Percentiles rank a stretch among this genome's conserved stretches.
These are phyloP conservation scores for Ophiostoma sp. DNA, from an alignment of 2,329 filamentous ascomycete genomes.

Conservation along the genomic window DNA sequence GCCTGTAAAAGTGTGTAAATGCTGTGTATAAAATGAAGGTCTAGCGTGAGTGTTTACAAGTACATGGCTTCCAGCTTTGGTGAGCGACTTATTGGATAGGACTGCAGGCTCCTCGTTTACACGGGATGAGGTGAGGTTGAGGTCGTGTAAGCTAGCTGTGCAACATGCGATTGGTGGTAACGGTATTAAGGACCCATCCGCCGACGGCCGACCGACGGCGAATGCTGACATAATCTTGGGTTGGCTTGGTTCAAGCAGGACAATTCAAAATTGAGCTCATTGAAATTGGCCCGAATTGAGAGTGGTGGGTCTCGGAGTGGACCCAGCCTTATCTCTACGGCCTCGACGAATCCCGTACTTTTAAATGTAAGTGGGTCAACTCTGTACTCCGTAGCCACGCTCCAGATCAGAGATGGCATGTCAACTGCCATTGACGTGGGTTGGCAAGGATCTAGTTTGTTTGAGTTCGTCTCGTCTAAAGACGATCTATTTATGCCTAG, in stretches of 20 bases:
- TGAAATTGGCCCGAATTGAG: too few relatives aligned
- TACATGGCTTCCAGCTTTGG: not conserved
- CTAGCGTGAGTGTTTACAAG: not conserved
- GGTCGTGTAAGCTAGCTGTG: not conserved
- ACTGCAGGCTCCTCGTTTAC: not conserved
- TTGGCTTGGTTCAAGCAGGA: not conserved
- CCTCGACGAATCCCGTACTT: not conserved
- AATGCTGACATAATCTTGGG: not conserved
- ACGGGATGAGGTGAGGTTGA: not conserved
- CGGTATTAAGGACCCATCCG: not conserved
- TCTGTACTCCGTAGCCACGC: not conserved
- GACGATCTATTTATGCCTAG: not conserved
- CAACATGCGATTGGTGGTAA: not conserved
- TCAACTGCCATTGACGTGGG: not conserved
- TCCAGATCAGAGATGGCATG: not conserved
- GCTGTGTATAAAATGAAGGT: not conserved
- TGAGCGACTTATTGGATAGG: not conserved
- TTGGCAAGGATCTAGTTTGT: not conserved
- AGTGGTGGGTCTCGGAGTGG: not conserved
- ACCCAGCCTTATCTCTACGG: not conserved
- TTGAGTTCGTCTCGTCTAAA: not conserved
- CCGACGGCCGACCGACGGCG: not conserved
- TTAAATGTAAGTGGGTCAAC: not conserved
- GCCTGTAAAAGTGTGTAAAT: not conserved
- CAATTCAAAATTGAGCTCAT: too few relatives aligned